Percentiles rank a stretch among this genome's conserved stretches.
These are phyloP conservation scores for Aurinia saxatilis DNA, from an alignment of 345 rosid species.

Conservation along the genomic window DNA sequence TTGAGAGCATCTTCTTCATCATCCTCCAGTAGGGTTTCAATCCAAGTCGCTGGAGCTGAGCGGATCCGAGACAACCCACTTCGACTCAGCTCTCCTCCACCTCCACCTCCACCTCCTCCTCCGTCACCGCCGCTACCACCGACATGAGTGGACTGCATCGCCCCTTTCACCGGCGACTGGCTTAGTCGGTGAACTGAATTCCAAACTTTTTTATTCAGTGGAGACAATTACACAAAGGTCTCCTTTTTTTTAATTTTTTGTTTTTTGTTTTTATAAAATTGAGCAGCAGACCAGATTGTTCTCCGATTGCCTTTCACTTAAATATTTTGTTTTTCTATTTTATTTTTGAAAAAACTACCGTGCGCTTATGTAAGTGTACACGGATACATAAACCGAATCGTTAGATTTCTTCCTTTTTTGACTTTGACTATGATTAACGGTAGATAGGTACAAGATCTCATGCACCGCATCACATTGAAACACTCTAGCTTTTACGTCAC, in stretches of 20 bases:
- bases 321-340: background rate
- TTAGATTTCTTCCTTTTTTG: background rate
- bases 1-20: conserved; percentile 31
- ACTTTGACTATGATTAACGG: conserved; percentile 11
- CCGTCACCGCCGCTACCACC: conserved; percentile 23
- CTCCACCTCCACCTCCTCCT: conserved; percentile 29
- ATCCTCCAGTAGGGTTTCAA: conserved; percentile 63
- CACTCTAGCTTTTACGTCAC: conserved; percentile 12
- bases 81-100: conserved; percentile 42
- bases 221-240: conserved; percentile 26
- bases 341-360: background rate
- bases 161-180: conserved; percentile 12
- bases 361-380: background rate
- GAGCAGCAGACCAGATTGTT: conserved; percentile 24
- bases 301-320: conserved; percentile 14
- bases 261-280: background rate
- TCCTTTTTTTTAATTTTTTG: background rate
- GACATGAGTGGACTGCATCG: conserved; percentile 53
- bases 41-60: conserved; percentile 79
- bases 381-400: background rate
- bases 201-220: conserved; percentile 13
- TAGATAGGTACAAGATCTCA: background rate
- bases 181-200: conserved; percentile 21
- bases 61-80: conserved; percentile 56
- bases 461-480: background rate